Percentiles rank a stretch among this genome's conserved stretches.
Conservation (phyloP, 257 asterid species). For the Forsythia viridissima region DNA sequence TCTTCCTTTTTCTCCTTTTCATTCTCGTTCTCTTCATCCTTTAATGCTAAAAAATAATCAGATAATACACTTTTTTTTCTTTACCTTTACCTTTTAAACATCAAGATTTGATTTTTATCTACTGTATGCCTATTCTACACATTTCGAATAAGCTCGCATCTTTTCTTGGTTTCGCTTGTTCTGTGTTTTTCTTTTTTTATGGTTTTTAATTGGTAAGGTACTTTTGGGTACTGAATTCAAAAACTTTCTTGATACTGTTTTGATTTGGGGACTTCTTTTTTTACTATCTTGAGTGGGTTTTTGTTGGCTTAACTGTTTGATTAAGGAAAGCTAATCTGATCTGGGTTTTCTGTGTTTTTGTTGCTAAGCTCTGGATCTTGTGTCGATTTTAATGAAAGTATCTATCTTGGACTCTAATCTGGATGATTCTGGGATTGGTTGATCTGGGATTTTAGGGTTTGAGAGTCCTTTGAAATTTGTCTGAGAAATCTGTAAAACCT, state of each 20-base stretch:
- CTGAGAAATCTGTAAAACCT: slow-evolving; percentile 6
- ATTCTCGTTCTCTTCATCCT: slow-evolving; percentile 77
- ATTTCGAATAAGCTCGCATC: slow-evolving; percentile 34
- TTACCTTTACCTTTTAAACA: slow-evolving; percentile 12
- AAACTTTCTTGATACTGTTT: slow-evolving; percentile 28
- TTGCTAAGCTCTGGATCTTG: slow-evolving; percentile 57
- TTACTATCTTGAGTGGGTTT: slow-evolving; percentile 8
- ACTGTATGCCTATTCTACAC: slow-evolving; percentile 19
- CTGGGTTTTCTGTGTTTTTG: slow-evolving; percentile 22
- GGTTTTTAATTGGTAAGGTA: slow-evolving; percentile 12
- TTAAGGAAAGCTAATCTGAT: slow-evolving; percentile 31
- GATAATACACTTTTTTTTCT: not conserved
- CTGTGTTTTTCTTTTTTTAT: slow-evolving; percentile 36
- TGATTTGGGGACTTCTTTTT: slow-evolving; percentile 30
- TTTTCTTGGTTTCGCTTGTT: slow-evolving; percentile 38
- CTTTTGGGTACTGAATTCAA: slow-evolving; percentile 23
- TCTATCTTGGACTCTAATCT: slow-evolving; percentile 49
- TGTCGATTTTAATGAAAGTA: slow-evolving; percentile 43
- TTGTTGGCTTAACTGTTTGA: slow-evolving; percentile 35
- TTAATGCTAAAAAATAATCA: slow-evolving; percentile 25
- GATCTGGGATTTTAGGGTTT: slow-evolving; percentile 39
- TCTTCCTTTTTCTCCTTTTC: slow-evolving; percentile 78
- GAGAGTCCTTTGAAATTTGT: slow-evolving; percentile 19
- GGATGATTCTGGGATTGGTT: slow-evolving; percentile 75
- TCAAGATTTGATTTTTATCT: slow-evolving; percentile 32